Base-by-base conservation (phyloP, 164 flowering plant genomes). In the Santalum album region DNA sequence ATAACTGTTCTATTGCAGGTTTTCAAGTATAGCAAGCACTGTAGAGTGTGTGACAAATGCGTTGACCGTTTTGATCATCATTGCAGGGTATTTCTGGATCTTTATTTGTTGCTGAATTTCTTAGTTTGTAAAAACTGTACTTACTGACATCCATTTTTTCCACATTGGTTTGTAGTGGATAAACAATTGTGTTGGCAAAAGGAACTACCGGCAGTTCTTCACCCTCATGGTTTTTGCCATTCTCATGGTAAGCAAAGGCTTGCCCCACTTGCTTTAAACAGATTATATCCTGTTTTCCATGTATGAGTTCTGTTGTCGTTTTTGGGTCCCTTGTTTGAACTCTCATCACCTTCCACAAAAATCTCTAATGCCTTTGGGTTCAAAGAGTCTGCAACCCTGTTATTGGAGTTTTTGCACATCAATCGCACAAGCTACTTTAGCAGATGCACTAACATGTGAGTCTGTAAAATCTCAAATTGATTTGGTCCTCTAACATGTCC, bases 11-110 rank as follows among this genome's bases (percentile, higher is more conserved):
- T 53, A 40, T 36, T 52, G 55, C 81, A 94, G 99, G 97, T 94
- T 64, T 90, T 75, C 78, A 90, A 86, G 82, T 82, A 81, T 75
- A 94, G 99, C 81, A 94, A 94, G 75, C 99, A 94, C 58, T 94
- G 99, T 58, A 75, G 99, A 72, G 97, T 94, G 43, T 94, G 99
- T 69, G 99, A 94, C 74, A 94, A 94, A 76, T 90, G 99, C 64
- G 96, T 94, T 6, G 90, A 94, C 68, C 63, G 72, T 48, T 94
- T 94, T 64, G 99, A 94, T 82, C 99, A 94, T 72, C 99, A 94
- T 63, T 94, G 99, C 87, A 72, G 99, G 92, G 99, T 94, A 91
- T 25, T 20, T 6, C 53, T 35, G 43, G 40, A 49, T 48, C 27
- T 59, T 62, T 19, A 16, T 53, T 47, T 46, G 17, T 35, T 39